Percentiles rank a stretch among this genome's conserved stretches.
These are phyloP conservation scores for Pyrrhoderma noxium DNA, from an alignment of 1,284 basidiomycete genomes.

Conservation along the genomic window DNA sequence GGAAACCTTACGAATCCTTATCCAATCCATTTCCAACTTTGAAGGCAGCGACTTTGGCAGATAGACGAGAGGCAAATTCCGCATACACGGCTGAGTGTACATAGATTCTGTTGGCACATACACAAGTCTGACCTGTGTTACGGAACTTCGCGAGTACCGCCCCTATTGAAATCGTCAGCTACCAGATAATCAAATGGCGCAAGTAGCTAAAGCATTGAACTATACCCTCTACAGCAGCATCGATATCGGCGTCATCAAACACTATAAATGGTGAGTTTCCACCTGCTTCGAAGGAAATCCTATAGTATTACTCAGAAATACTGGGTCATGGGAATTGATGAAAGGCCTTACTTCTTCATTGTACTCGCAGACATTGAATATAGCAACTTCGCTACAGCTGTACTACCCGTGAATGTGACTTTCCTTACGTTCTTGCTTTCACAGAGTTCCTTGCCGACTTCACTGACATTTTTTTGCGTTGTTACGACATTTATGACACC, in stretches of 20 bases:
- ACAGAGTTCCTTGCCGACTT: conserved; percentile 80
- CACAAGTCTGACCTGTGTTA: conserved; percentile 84
- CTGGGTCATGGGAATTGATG: conserved; percentile 4
- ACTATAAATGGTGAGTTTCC: conserved; percentile 95
- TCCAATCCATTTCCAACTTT: conserved; percentile 89
- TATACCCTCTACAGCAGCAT: conserved; percentile 81
- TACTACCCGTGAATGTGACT: conserved; percentile 93
- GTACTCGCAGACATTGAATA: conserved; percentile 80
- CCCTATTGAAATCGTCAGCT: conserved; percentile 38
- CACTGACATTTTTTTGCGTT: conserved; percentile 72
- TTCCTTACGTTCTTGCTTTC: conserved; percentile 74
- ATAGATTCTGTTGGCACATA: conserved; percentile 82
- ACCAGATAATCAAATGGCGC: background rate
- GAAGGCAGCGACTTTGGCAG: conserved; percentile 81
- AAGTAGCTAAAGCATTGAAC: background rate
- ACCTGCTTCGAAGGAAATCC: conserved; percentile 78
- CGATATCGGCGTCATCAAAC: conserved; percentile 93
- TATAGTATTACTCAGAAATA: conserved; percentile 30
- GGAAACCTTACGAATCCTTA: conserved; percentile 54
- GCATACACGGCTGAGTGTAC: conserved; percentile 83
- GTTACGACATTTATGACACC: conserved; percentile 96
- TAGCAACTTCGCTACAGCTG: conserved; percentile 85
- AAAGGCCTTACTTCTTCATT: conserved; percentile 71
- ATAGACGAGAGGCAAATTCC: conserved; percentile 77
- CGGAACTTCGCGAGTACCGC: conserved; percentile 92